phyloP scores from a whole-genome alignment of 140 eudicot species.

The Senecio squalidus region DNA sequence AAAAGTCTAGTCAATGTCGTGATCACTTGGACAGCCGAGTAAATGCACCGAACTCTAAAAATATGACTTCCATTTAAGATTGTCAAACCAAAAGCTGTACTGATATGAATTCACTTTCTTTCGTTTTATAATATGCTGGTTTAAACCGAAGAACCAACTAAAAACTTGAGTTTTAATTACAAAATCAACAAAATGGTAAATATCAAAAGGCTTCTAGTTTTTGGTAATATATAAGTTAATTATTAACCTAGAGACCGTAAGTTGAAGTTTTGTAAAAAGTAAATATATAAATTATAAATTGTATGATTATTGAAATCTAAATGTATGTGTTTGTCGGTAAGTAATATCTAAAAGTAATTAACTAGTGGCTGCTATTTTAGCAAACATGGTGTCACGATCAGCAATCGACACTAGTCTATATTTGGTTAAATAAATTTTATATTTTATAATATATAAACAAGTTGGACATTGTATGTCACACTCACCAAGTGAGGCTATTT shows the following conservation, averaged over 20 bases:
- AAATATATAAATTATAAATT: no score
- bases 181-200: no score
- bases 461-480: conserved; percentile 14
- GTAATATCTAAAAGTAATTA: neutral
- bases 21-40: conserved; percentile 4
- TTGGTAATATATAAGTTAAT: no score
- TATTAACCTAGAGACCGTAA: no score
- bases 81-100: no score
- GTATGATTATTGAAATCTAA: no score
- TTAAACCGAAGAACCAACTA: no score
- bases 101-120: no score
- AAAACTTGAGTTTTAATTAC: no score
- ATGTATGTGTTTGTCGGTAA: neutral
- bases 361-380: neutral
- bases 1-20: conserved; percentile 1
- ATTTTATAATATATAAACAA: neutral
- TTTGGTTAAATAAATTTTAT: conserved; percentile 9
- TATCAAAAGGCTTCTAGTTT: no score
- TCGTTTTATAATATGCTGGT: no score
- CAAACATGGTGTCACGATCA: conserved; percentile 16
- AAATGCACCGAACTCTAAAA: conserved; percentile 15
- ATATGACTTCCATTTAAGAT: conserved; percentile 3
- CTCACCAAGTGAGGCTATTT: conserved; percentile 17
- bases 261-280: no score
- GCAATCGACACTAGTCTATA: neutral